A percentile compares a stretch with the other conserved stretches of the same genome.
These are phyloP conservation scores for Chloris gayana DNA, from an alignment of 176 grass and related monocot genomes.

Conservation along the genomic window DNA sequence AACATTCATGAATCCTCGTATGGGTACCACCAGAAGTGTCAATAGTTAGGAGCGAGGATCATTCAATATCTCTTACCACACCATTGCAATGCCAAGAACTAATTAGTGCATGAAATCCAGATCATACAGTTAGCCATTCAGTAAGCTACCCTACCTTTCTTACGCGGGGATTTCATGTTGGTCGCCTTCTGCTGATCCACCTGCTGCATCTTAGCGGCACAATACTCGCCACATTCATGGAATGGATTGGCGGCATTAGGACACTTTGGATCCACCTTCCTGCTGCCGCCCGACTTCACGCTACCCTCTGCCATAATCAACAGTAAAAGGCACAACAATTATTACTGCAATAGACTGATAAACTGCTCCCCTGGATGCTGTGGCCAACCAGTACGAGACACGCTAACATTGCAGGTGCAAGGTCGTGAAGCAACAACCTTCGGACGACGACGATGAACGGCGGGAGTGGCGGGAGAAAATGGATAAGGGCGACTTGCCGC, in stretches of 20 bases:
- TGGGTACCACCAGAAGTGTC: background rate
- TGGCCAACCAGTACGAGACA: background rate
- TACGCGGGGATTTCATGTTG: constrained; percentile 16
- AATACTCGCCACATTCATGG: constrained; percentile 72
- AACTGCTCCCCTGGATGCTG: background rate
- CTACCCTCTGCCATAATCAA: constrained; percentile 41
- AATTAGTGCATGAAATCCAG: background rate
- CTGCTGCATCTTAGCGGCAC: constrained; percentile 49
- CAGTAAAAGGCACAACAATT: background rate
- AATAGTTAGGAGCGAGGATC: background rate
- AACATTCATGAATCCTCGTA: background rate
- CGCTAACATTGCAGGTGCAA: background rate
- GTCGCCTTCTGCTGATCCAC: constrained; percentile 33
- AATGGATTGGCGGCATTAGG: constrained; percentile 66
- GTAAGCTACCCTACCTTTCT: constrained; percentile 32
- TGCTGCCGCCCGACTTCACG: constrained; percentile 32
- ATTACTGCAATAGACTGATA: background rate
- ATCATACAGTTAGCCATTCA: background rate
- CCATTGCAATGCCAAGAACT: background rate
- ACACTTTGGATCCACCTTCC: constrained; percentile 62
- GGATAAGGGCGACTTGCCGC: constrained; percentile 47
- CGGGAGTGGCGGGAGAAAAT: constrained; percentile 57
- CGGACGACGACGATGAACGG: constrained; percentile 55
- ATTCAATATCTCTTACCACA: background rate
- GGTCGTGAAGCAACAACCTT: constrained; percentile 41